Percentiles rank a stretch among this genome's conserved stretches.
phyloP scores from a whole-genome alignment of 352 stramenopile species.

The Detonula confervacea region DNA sequence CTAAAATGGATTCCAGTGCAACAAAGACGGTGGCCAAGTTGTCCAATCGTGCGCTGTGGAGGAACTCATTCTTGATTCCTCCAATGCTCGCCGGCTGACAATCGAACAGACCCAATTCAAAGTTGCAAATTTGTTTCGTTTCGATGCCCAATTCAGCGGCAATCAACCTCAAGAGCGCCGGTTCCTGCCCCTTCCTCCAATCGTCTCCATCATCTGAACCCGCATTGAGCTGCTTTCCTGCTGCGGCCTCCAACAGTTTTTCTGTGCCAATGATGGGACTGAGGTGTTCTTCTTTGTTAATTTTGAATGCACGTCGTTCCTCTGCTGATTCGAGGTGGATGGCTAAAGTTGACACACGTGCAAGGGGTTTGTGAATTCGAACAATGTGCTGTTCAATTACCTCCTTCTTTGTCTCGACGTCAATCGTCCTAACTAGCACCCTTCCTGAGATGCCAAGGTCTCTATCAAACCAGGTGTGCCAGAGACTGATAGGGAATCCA shows the following conservation, averaged over 20 bases:
- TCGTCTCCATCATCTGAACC: conserved; percentile 79
- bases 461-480: conserved; percentile 93
- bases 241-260: conserved; percentile 78
- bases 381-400: conserved; percentile 86
- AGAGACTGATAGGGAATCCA: too few relatives aligned
- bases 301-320: conserved; percentile 87
- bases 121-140: conserved; percentile 92
- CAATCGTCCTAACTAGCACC: conserved; percentile 88
- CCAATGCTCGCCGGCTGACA: conserved; percentile 91
- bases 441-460: conserved; percentile 94
- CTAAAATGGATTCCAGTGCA: conserved; percentile 48
- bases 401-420: conserved; percentile 43
- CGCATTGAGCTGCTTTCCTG: conserved; percentile 79
- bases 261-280: conserved; percentile 89
- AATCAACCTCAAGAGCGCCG: conserved; percentile 91
- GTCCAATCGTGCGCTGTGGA: conserved; percentile 93
- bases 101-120: conserved; percentile 93
- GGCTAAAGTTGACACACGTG: conserved; percentile 93
- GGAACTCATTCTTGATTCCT: conserved; percentile 93
- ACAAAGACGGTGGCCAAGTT: conserved; percentile 94
- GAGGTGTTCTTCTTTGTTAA: conserved; percentile 96
- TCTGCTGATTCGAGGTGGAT: conserved; percentile 94
- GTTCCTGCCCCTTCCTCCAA: conserved; percentile 88
- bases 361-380: conserved; percentile 91
- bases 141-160: conserved; percentile 89